phyloP scores from a whole-genome alignment of 257 asterid genomes.

The Penstemon davidsonii region DNA sequence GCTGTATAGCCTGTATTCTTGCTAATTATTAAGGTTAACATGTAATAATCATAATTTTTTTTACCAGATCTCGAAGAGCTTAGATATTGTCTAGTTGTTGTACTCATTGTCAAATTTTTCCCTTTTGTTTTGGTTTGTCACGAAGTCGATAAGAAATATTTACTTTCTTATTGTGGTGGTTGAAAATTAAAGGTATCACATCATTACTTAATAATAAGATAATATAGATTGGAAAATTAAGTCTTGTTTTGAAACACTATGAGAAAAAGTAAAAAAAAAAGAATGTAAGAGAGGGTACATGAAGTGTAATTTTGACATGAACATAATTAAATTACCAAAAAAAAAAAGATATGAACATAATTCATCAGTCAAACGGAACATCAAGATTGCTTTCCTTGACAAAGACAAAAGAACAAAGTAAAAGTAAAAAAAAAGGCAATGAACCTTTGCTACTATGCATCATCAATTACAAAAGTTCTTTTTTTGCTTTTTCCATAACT shows the following conservation, averaged over 20 bases:
- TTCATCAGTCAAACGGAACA: conserved; percentile 1
- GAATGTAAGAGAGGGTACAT: too few species aligned
- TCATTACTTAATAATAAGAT: too few species aligned
- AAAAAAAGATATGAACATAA: too few species aligned
- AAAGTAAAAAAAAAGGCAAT: neutral
- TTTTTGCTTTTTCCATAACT: conserved; percentile 37
- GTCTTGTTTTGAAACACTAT: too few species aligned
- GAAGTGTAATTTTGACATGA: too few species aligned
- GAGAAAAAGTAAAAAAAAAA: too few species aligned
- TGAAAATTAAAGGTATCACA: too few species aligned
- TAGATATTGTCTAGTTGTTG: conserved; percentile 11
- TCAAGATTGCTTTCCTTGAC: conserved; percentile 10
- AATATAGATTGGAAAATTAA: too few species aligned
- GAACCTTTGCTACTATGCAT: conserved; percentile 35
- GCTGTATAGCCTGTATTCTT: neutral
- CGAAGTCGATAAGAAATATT: too few species aligned
- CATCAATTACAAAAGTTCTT: conserved; percentile 51
- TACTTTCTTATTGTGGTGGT: too few species aligned
- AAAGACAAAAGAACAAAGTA: neutral
- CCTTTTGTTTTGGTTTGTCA: too few species aligned
- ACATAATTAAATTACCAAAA: too few species aligned
- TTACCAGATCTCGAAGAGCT: conserved; percentile 12
- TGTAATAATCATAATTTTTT: conserved; percentile 29
- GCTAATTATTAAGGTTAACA: conserved; percentile 22
- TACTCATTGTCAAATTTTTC: neutral